These are phyloP conservation scores for Phoenix roebelenii DNA, from an alignment of 176 grass and related monocot species.

Conservation along the genomic window DNA sequence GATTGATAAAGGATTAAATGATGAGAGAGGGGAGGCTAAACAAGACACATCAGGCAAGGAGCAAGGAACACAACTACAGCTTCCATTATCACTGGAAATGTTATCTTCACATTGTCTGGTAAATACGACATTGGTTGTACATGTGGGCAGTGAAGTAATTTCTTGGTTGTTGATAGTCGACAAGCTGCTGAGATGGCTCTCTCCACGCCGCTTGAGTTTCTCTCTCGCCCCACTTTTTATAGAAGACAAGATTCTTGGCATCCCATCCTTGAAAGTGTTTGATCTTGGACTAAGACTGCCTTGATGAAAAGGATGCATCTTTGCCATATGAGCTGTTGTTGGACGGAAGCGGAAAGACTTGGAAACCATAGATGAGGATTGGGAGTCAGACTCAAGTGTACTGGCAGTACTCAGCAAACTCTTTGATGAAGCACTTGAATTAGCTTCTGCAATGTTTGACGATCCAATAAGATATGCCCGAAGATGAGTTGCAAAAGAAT, in stretches of 20 bases:
- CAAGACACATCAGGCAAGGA: conserved; percentile 35
- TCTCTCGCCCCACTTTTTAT: conserved; percentile 41
- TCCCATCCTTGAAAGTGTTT: conserved; percentile 69
- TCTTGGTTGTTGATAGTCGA: conserved; percentile 9
- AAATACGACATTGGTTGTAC: conserved; percentile 7
- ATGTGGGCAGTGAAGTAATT: conserved; percentile 17
- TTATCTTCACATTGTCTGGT: conserved; percentile 15
- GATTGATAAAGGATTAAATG: conserved; percentile 48
- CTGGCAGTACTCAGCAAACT: conserved; percentile 16
- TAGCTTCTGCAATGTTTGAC: conserved; percentile 52
- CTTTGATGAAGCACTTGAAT: conserved; percentile 28
- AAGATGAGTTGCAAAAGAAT: conserved; percentile 66
- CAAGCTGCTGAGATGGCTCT: conserved; percentile 23
- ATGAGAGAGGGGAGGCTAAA: conserved; percentile 35
- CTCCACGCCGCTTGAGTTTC: conserved; percentile 35
- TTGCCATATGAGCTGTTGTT: conserved; percentile 24
- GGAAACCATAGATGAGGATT: conserved; percentile 29
- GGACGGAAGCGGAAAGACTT: conserved; percentile 29
- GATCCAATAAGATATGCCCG: conserved; percentile 56
- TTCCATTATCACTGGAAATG: conserved; percentile 19
- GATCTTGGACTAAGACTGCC: conserved; percentile 61
- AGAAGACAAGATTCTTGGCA: conserved; percentile 26
- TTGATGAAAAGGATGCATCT: conserved; percentile 33
- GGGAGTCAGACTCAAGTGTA: conserved; percentile 26
- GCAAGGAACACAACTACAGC: conserved; percentile 20